Evolutionary conservation across 352 stramenopile genomes (phyloP).

Genomic region (Pythium sukuiense): DNA sequence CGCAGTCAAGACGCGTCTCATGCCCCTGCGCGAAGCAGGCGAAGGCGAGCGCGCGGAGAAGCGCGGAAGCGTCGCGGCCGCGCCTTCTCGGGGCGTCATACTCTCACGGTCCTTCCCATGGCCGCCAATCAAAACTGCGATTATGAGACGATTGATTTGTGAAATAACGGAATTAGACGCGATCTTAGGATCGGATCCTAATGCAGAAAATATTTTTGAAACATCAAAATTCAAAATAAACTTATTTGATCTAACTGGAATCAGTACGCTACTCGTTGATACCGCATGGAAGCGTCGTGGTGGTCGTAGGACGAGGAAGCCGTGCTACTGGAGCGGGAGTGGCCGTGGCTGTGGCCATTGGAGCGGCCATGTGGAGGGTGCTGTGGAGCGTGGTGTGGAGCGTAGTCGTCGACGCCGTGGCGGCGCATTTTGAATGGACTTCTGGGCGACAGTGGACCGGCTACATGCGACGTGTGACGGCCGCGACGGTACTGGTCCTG

Average conservation of each 20-base stretch:
- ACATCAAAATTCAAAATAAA: constrained; percentile 11
- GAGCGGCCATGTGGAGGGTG: neutral
- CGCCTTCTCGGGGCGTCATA: neutral
- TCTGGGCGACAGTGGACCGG: neutral
- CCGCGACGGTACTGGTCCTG: neutral
- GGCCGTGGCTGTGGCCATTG: neutral
- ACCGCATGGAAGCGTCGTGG: constrained; percentile 23
- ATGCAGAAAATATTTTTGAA: too few relatives aligned
- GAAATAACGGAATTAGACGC: neutral
- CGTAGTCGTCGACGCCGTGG: constrained; percentile 21
- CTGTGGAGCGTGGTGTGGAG: constrained; percentile 2
- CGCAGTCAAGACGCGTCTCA: neutral
- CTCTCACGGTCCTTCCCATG: neutral
- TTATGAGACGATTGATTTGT: neutral
- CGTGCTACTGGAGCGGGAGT: constrained; percentile 11
- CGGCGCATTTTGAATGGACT: constrained; percentile 25
- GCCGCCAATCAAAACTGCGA: neutral
- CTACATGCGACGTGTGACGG: neutral
- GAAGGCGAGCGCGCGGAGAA: neutral
- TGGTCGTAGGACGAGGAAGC: constrained; percentile 15
- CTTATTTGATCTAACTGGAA: neutral
- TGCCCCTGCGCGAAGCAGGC: neutral
- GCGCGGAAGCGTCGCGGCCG: neutral
- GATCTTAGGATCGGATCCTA: neutral
- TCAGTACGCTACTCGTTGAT: constrained; percentile 27